A percentile compares a stretch with the other conserved stretches of the same genome.
phyloP scores from a whole-genome alignment of 164 flowering plant species.

The Vitis riparia region DNA sequence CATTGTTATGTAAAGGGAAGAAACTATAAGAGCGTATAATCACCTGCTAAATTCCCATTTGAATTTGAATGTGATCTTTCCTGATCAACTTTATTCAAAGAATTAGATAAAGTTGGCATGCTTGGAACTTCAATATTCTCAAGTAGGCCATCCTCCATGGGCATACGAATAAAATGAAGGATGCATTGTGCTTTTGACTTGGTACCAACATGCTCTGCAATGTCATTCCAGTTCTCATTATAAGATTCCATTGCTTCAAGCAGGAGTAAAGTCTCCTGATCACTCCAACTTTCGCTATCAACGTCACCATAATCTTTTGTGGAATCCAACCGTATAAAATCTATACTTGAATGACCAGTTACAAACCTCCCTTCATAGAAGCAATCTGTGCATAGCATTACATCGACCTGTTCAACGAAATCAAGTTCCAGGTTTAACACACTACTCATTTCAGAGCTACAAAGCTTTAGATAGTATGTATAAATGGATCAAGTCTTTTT shows the following conservation, averaged over 20 bases:
- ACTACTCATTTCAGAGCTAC: too few species aligned
- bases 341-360: slow-evolving; percentile 86
- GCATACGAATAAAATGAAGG: slow-evolving; percentile 86
- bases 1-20: neutral
- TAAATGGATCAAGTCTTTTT: too few species aligned
- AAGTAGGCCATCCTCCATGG: slow-evolving; percentile 72
- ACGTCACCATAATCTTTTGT: slow-evolving; percentile 64
- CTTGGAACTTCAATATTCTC: slow-evolving; percentile 77
- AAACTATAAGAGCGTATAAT: slow-evolving; percentile 6
- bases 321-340: slow-evolving; percentile 69
- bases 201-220: slow-evolving; percentile 94
- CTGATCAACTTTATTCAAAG: slow-evolving; percentile 30
- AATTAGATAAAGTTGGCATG: slow-evolving; percentile 29
- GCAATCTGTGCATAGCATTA: slow-evolving; percentile 72
- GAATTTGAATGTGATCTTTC: slow-evolving; percentile 36
- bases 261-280: slow-evolving; percentile 87
- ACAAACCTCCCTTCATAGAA: slow-evolving; percentile 87
- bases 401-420: slow-evolving; percentile 62
- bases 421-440: neutral
- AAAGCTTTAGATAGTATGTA: too few species aligned
- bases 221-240: slow-evolving; percentile 90
- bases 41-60: slow-evolving; percentile 62
- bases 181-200: slow-evolving; percentile 98
- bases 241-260: slow-evolving; percentile 87
- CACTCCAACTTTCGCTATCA: slow-evolving; percentile 90